Percentiles rank a stretch among this genome's conserved stretches.
Conservation (phyloP, 345 rosid species). For the Rhodomyrtus tomentosa region DNA sequence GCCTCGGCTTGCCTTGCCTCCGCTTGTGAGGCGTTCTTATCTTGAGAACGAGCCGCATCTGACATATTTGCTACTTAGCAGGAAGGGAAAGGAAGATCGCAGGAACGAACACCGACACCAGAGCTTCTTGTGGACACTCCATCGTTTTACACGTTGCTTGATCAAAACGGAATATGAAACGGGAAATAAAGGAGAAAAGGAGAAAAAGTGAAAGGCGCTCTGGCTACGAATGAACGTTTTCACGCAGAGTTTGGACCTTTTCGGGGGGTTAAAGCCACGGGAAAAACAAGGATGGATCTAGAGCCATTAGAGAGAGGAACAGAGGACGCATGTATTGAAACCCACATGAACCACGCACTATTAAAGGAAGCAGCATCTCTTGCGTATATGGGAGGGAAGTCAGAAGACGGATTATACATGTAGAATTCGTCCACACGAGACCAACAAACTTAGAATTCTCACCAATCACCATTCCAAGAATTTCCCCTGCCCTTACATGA, state of each 20-base stretch:
- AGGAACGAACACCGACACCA: neutral
- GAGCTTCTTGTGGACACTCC: neutral
- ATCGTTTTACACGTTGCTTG: neutral
- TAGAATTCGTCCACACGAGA: neutral
- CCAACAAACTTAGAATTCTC: neutral
- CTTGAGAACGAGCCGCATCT: neutral
- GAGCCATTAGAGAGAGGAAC: neutral
- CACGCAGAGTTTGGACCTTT: neutral
- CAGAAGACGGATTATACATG: neutral
- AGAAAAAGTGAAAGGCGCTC: neutral
- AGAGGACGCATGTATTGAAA: neutral
- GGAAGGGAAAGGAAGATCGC: neutral
- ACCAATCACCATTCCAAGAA: neutral
- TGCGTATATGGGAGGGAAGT: neutral
- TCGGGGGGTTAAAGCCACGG: neutral
- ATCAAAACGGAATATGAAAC: neutral
- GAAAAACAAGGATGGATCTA: neutral
- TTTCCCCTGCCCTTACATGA: neutral
- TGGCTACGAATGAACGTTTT: neutral
- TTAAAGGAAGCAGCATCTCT: neutral
- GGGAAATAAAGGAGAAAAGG: neutral
- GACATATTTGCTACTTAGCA: neutral
- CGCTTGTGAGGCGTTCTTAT: neutral
- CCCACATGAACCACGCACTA: neutral
- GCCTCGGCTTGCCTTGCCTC: neutral